A percentile compares a stretch with the other conserved stretches of the same genome.
phyloP scores from a whole-genome alignment of 202 grass and related monocot species.

The Hordeum pubiflorum region DNA sequence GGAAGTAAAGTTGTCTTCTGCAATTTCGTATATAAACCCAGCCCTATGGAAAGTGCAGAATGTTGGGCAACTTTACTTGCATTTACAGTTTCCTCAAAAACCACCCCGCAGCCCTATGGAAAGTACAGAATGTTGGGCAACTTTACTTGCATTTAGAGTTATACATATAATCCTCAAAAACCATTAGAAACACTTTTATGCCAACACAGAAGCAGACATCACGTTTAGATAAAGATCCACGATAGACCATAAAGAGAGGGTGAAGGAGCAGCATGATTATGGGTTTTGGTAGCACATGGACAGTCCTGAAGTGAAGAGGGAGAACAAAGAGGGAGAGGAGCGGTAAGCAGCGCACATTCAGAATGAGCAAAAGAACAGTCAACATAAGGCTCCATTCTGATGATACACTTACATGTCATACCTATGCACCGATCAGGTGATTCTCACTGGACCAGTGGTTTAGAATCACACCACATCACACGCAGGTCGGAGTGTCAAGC shows the following conservation, averaged over 20 bases:
- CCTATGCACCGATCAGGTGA: constrained; percentile 26
- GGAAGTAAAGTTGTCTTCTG: not conserved
- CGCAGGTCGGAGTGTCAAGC: constrained; percentile 16
- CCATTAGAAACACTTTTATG: not conserved
- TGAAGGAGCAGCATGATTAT: not conserved
- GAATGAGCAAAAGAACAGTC: constrained; percentile 25
- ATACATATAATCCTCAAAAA: not conserved
- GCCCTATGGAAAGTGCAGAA: not conserved
- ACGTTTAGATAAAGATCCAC: not conserved
- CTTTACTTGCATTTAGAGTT: constrained; percentile 14
- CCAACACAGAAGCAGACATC: not conserved
- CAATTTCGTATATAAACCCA: not conserved
- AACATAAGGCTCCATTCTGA: constrained; percentile 34
- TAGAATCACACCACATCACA: constrained; percentile 21
- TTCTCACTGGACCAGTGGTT: constrained; percentile 21
- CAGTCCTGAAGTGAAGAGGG: not conserved
- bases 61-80: not conserved
- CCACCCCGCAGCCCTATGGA: not conserved
- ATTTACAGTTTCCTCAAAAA: constrained; percentile 11
- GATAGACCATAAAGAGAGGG: not conserved
- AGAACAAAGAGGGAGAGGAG: not conserved
- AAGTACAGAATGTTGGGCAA: not conserved
- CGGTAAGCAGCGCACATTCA: not conserved
- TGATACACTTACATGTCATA: constrained; percentile 43
- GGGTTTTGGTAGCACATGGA: not conserved